These are phyloP conservation scores for Ophidiomyces ophidiicola DNA, from an alignment of 2,329 filamentous ascomycete species.

Conservation along the genomic window DNA sequence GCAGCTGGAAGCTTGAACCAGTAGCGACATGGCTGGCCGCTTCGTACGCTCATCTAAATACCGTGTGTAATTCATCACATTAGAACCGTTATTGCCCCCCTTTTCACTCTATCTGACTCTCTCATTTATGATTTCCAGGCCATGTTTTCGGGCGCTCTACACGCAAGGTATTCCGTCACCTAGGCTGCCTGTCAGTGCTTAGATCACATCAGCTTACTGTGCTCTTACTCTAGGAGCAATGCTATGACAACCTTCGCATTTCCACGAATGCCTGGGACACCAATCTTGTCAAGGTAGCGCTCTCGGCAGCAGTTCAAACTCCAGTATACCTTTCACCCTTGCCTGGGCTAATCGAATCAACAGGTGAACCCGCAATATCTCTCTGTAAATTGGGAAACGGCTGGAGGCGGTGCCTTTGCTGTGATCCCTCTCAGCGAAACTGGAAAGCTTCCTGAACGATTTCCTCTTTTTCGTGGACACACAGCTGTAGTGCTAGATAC, in stretches of 20 bases:
- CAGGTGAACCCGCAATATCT: conserved; percentile 93
- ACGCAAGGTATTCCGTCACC: conserved; percentile 52
- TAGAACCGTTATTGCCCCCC: background rate
- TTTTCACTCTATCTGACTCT: conserved; percentile 12
- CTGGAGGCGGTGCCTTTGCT: conserved; percentile 90
- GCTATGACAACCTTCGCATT: conserved; percentile 95
- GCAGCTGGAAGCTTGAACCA: too few relatives aligned
- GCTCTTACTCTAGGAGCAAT: conserved; percentile 55
- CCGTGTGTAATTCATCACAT: conserved; percentile 40
- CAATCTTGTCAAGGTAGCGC: conserved; percentile 82
- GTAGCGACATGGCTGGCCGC: conserved; percentile 51
- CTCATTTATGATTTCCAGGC: conserved; percentile 46
- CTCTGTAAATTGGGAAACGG: conserved; percentile 95
- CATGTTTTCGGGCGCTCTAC: conserved; percentile 96
- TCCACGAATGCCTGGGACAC: conserved; percentile 99
- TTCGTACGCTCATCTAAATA: conserved; percentile 66
- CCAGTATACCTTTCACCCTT: background rate
- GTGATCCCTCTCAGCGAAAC: conserved; percentile 84
- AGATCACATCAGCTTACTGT: background rate
- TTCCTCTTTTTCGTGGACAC: conserved; percentile 91
- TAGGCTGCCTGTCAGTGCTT: background rate
- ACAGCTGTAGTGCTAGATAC: conserved; percentile 93
- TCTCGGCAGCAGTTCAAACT: background rate
- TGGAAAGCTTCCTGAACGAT: conserved; percentile 80
- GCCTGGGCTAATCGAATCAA: conserved; percentile 16